phyloP scores from a whole-genome alignment of 2,329 filamentous ascomycete species.

The Rhynchosporium agropyri region DNA sequence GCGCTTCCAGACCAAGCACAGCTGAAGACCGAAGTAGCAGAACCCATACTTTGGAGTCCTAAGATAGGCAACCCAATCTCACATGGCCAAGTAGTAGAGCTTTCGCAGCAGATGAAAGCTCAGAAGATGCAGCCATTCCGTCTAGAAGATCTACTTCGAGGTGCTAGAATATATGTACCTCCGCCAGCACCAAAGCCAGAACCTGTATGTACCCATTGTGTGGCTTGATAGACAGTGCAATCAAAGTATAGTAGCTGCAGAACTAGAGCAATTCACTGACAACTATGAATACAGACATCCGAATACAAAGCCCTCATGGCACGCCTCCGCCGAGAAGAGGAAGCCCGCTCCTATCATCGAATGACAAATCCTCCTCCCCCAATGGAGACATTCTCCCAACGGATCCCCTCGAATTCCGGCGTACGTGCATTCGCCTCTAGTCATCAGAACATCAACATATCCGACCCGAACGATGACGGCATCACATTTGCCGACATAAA shows the following conservation, averaged over 20 bases:
- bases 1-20: neutral
- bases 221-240: no score
- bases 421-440: constrained; percentile 58
- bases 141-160: constrained; percentile 72
- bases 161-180: constrained; percentile 73
- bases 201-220: constrained; percentile 57
- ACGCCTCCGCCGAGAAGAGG: constrained; percentile 78
- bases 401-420: constrained; percentile 55
- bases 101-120: constrained; percentile 57
- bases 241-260: no score
- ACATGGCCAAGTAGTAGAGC: constrained; percentile 66
- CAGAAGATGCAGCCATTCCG: constrained; percentile 46
- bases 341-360: constrained; percentile 78
- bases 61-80: constrained; percentile 68
- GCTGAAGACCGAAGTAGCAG: constrained; percentile 30
- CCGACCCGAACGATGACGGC: constrained; percentile 57
- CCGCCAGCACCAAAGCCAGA: constrained; percentile 79
- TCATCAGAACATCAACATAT: constrained; percentile 48
- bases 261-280: constrained; percentile 6
- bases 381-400: constrained; percentile 61
- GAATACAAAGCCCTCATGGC: constrained; percentile 90
- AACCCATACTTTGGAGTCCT: constrained; percentile 51
- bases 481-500: constrained; percentile 73
- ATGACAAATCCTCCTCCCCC: constrained; percentile 67
- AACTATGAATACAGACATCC: constrained; percentile 55